Evolutionary conservation across 2,329 filamentous ascomycete species (phyloP).

Genomic region (Corynespora cassiicola): DNA sequence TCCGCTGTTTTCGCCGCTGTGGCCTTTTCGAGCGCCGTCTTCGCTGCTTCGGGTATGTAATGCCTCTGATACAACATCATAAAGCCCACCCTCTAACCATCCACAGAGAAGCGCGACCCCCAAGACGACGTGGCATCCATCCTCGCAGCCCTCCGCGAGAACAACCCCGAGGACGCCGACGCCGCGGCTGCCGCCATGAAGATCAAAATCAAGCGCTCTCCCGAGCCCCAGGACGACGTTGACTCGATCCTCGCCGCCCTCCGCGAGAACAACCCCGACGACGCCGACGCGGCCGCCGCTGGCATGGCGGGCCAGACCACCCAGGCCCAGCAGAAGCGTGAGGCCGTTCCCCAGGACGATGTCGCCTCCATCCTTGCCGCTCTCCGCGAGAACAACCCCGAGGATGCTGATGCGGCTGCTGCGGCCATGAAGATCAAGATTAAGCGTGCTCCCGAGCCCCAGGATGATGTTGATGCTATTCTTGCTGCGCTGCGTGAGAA

Average conservation of each 20-base stretch:
- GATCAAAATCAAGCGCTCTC: conserved; percentile 11
- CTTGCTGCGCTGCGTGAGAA: conserved; percentile 23
- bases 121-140: conserved; percentile 28
- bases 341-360: conserved; percentile 15
- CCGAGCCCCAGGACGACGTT: conserved; percentile 17
- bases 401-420: conserved; percentile 31
- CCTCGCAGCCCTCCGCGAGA: conserved; percentile 25
- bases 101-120: conserved; percentile 17
- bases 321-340: conserved; percentile 15
- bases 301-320: not conserved
- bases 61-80: not conserved
- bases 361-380: conserved; percentile 25
- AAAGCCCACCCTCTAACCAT: conserved; percentile 3
- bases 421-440: conserved; percentile 33
- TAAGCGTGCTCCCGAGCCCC: conserved; percentile 20
- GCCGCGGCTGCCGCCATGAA: conserved; percentile 13
- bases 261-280: conserved; percentile 25
- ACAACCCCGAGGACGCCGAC: conserved; percentile 32
- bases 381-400: conserved; percentile 25
- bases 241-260: conserved; percentile 26
- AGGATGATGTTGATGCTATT: conserved; percentile 22
- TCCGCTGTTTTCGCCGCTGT: conserved; percentile 30
- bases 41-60: conserved; percentile 27
- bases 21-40: conserved; percentile 32
- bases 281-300: conserved; percentile 18